These are phyloP conservation scores for Nicotiana attenuata DNA, from an alignment of 257 asterid species.

Conservation along the genomic window DNA sequence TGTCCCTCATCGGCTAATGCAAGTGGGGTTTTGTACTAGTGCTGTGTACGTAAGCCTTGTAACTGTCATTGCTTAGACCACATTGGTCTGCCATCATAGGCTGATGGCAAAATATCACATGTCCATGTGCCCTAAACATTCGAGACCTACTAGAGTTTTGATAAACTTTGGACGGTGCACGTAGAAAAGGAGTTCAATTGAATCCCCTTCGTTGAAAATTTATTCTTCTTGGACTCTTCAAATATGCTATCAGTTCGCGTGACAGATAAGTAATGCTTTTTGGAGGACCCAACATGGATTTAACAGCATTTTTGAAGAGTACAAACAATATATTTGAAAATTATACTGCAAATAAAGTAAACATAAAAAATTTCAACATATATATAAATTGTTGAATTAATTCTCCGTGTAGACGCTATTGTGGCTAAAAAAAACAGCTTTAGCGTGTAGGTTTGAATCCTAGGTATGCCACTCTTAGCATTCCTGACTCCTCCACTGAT, in stretches of 20 bases:
- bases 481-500: not conserved
- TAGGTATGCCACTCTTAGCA: not conserved
- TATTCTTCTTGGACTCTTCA: no score
- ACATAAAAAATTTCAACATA: not conserved
- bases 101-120: not conserved
- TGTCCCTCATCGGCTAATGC: not conserved
- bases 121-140: not conserved
- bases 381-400: not conserved
- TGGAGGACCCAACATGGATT: no score
- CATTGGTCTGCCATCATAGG: not conserved
- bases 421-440: not conserved
- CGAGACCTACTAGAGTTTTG: not conserved
- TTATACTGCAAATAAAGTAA: not conserved
- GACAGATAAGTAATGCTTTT: no score
- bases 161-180: not conserved
- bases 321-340: not conserved
- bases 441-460: not conserved
- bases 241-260: no score
- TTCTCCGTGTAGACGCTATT: not conserved
- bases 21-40: slow-evolving; percentile 3
- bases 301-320: no score
- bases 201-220: not conserved
- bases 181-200: not conserved
- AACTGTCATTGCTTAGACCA: slow-evolving; percentile 6
- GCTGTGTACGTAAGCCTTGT: slow-evolving; percentile 12